A percentile compares a stretch with the other conserved stretches of the same genome.
phyloP scores from a whole-genome alignment of 139 green algal species.

The Closterium sp. region DNA sequence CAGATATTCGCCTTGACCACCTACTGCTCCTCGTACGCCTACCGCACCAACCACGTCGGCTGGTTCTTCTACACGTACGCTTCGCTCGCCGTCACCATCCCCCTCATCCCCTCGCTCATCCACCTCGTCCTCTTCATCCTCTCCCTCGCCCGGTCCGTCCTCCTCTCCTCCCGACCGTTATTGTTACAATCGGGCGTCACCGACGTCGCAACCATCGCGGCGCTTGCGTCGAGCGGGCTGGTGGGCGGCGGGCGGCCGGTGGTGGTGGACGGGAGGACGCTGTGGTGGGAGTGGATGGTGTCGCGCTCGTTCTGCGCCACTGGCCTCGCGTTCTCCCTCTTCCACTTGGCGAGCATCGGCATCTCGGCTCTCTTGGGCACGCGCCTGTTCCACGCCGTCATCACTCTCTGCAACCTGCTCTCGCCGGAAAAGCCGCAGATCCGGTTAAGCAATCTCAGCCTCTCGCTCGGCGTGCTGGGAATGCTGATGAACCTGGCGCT shows the following conservation, averaged over 20 bases:
- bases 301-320: not conserved
- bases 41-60: slow-evolving; percentile 65
- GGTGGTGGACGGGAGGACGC: not conserved
- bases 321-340: not conserved
- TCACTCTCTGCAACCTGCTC: slow-evolving; percentile 30
- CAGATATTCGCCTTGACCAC: slow-evolving; percentile 93
- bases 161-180: not conserved
- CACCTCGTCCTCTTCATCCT: not conserved
- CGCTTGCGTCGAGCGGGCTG: not conserved
- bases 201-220: not conserved
- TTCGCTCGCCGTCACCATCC: slow-evolving; percentile 64
- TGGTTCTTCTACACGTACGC: slow-evolving; percentile 60
- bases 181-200: not conserved
- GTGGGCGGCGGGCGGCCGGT: not conserved
- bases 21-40: slow-evolving; percentile 64
- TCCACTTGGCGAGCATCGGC: not conserved
- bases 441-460: slow-evolving; percentile 7
- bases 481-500: slow-evolving; percentile 24
- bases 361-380: not conserved
- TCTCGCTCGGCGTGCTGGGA: not conserved
- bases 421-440: slow-evolving; percentile 14
- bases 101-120: slow-evolving; percentile 12
- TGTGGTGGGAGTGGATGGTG: slow-evolving; percentile 18
- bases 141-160: not conserved
- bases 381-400: slow-evolving; percentile 15